These are phyloP conservation scores for Pleurozium schreberi DNA, from an alignment of 225 moss, liverwort and hornwort genomes.

Conservation along the genomic window DNA sequence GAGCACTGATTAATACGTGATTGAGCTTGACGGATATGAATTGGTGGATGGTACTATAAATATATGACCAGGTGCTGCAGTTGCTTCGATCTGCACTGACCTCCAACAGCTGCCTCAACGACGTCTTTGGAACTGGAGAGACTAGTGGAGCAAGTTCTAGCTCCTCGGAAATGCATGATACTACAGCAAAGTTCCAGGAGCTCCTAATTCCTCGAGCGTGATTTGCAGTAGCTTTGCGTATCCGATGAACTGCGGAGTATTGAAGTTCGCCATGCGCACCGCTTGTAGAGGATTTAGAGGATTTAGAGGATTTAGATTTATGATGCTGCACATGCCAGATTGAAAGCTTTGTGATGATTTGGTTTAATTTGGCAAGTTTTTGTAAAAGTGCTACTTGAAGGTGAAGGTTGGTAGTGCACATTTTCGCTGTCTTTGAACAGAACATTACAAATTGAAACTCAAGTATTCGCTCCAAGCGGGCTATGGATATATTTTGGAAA, in stretches of 20 bases:
- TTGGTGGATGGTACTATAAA: not conserved
- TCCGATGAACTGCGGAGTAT: not conserved
- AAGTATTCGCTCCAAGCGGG: no score
- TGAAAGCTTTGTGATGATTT: not conserved
- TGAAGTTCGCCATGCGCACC: not conserved
- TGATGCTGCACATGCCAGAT: not conserved
- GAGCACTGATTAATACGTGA: not conserved
- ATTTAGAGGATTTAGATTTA: not conserved
- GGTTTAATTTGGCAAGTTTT: not conserved
- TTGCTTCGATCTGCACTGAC: not conserved
- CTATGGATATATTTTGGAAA: not conserved
- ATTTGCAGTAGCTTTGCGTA: not conserved
- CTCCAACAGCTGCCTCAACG: not conserved
- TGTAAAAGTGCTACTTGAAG: not conserved
- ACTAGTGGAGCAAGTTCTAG: not conserved
- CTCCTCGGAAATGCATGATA: not conserved
- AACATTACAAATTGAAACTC: not conserved
- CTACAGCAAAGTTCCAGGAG: not conserved
- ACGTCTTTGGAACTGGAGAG: not conserved
- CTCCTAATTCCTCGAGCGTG: not conserved
- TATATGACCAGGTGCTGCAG: not conserved
- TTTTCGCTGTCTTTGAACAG: not conserved
- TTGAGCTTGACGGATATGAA: not conserved
- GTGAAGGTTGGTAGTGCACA: not conserved
- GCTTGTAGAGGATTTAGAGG: not conserved